Evolutionary conservation across 352 stramenopile genomes (phyloP), one percentile per base, ranked within the genome.

Genomic region (Thalassiosira delicatula): DNA sequence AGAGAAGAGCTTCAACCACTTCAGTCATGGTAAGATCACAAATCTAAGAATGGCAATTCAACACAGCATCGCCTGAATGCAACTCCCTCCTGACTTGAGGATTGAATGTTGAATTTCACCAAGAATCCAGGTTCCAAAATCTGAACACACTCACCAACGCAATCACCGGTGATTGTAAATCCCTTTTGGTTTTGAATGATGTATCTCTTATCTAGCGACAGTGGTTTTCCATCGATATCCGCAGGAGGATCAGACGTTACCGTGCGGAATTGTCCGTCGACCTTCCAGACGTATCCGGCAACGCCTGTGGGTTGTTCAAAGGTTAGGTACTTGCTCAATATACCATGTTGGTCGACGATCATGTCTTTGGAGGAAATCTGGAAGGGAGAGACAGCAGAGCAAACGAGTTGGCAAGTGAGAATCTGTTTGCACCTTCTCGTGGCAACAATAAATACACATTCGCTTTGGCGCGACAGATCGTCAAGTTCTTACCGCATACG

Each of bases 241-340:
- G n/a, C n/a, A n/a, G n/a, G n/a, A n/a, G 57, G 11, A 2, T 29
- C 19, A 29, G 57, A 25, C 17, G 60, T 70, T 11, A 84, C 49
- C n/a, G 76, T 84, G 23, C 76, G 59, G 65, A 84, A 74, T 1
- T 79, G 19, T 25, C 65, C 65, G 44, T 84, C 70, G 25, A 84
- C 69, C 1, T 75, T 70, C 57, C 59, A 79, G 21, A 79, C 60
- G 59, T 76, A 79, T 29, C 76, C 76, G 8, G 67, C 32, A 14
- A 51, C 74, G 17, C n/a, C n/a, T n/a, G 35, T 14, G 4, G 33
- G 12, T 21, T 78, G 14, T 27, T 51, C 23, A 17, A 83, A 40
- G 12, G 40, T 60, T 25, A 83, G 32, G 40, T 66, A 44, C 30
- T 78, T 77, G 40, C 61, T 30, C 14, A 68, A 42, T 3, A 27